Conservation (phyloP, 495 filamentous ascomycete genomes). For the Margaritispora aquatica region DNA sequence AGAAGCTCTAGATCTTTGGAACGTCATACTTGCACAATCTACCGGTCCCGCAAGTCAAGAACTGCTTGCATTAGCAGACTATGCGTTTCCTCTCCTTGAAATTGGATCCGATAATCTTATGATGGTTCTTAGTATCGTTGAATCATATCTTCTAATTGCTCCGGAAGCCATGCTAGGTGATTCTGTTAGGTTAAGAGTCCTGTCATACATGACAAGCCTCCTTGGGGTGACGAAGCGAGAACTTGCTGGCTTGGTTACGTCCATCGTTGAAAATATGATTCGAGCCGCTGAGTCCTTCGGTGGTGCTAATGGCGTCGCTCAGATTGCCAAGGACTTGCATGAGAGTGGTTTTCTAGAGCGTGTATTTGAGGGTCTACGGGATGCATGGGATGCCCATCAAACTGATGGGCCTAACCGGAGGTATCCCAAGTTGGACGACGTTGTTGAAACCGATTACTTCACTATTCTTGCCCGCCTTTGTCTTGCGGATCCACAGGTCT, state of each 20-base stretch:
- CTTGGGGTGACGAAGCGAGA: slow-evolving; percentile 56
- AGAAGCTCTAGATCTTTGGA: slow-evolving; percentile 87
- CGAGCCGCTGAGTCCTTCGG: slow-evolving; percentile 62
- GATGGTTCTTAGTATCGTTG: slow-evolving; percentile 63
- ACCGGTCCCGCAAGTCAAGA: slow-evolving; percentile 56
- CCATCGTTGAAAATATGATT: slow-evolving; percentile 65
- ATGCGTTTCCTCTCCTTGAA: slow-evolving; percentile 66
- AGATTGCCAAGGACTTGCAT: slow-evolving; percentile 63
- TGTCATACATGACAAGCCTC: slow-evolving; percentile 53
- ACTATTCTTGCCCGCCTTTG: slow-evolving; percentile 75
- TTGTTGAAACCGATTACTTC: slow-evolving; percentile 78
- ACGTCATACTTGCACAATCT: slow-evolving; percentile 65
- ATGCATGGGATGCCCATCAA: slow-evolving; percentile 64
- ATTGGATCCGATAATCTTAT: slow-evolving; percentile 63
- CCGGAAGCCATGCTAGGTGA: slow-evolving; percentile 68
- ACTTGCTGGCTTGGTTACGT: slow-evolving; percentile 57
- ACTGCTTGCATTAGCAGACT: slow-evolving; percentile 58
- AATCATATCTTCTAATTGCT: slow-evolving; percentile 74
- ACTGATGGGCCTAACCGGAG: slow-evolving; percentile 69
- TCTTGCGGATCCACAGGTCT: slow-evolving; percentile 57
- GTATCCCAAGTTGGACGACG: slow-evolving; percentile 52
- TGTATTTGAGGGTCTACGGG: slow-evolving; percentile 64
- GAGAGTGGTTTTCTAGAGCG: slow-evolving; percentile 58
- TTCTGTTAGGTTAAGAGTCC: slow-evolving; percentile 46
- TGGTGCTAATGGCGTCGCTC: slow-evolving; percentile 54